Percentiles rank a stretch among this genome's conserved stretches.
Evolutionary conservation across 1,284 basidiomycete species (phyloP).

Genomic region (Pseudozyma hubeiensis): DNA sequence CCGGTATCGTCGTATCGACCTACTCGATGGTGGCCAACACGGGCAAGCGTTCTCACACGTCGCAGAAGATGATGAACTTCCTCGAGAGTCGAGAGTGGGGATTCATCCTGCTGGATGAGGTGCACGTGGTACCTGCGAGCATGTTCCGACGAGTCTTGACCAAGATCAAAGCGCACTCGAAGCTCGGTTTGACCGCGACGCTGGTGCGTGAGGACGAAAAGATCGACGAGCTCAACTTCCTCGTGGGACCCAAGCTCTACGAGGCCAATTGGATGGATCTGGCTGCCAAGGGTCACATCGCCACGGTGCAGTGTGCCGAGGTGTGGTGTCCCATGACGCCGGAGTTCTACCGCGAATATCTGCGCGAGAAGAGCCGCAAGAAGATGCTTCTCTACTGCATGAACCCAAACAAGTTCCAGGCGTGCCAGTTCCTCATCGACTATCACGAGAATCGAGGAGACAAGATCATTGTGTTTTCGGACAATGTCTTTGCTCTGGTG

Average conservation of each 20-base stretch:
- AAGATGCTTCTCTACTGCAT: constrained; percentile 98
- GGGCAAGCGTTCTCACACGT: constrained; percentile 67
- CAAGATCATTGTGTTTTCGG: constrained; percentile 99
- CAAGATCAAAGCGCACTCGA: constrained; percentile 68
- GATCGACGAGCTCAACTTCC: constrained; percentile 97
- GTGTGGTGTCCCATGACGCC: constrained; percentile 99
- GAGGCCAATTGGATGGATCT: constrained; percentile 99
- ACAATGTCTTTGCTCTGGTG: constrained; percentile 97
- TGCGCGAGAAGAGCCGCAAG: constrained; percentile 90
- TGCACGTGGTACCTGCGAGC: constrained; percentile 68
- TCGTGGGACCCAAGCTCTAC: constrained; percentile 99
- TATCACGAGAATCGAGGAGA: constrained; percentile 98
- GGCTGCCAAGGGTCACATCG: constrained; percentile 98
- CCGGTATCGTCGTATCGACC: constrained; percentile 68
- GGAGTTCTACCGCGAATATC: constrained; percentile 99
- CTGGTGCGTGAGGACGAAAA: constrained; percentile 99
- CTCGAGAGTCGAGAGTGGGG: constrained; percentile 68
- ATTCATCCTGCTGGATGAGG: constrained; percentile 68
- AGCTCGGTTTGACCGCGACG: constrained; percentile 74
- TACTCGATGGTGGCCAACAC: constrained; percentile 69
- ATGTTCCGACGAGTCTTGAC: constrained; percentile 69
- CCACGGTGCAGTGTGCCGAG: constrained; percentile 95
- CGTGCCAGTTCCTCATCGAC: constrained; percentile 97
- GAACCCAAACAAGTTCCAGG: constrained; percentile 99
- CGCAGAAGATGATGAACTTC: constrained; percentile 69